Evolutionary conservation across 176 grass and related monocot genomes (phyloP), one percentile per base, ranked within the genome.

Genomic region (Carex littledalei): DNA sequence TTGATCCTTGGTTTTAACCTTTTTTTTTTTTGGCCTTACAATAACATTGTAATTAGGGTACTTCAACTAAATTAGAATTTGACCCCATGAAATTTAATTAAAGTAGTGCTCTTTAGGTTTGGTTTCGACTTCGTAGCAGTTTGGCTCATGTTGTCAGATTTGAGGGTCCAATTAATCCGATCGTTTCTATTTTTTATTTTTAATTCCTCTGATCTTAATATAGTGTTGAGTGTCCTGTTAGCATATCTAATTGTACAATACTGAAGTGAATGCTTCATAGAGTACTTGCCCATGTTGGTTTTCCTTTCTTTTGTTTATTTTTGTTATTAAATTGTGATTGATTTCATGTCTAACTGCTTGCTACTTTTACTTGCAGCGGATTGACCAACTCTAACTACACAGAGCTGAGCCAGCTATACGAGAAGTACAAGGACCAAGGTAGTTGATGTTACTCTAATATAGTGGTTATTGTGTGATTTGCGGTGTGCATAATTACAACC

Each of bases 331-430:
- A 9, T 10, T 17, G 2, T 54, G 13, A 57, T 70, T 63, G 18
- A 31, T 74, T 76, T 73, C 8, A 56, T 41, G 20, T 69, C 1
- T 59, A 20, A 69, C 66, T 87, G 26, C 35, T 54, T 79, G 47
- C 85, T 65, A 16, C 17, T 58, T 65, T 58, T 84, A 3, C 7
- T 69, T 90, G 58, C 77, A 95, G 91, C 83, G 89, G 94, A 26
- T 88, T 95, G 77, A 91, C 94, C 78, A 95, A 89, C 87, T 93
- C 94, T 9, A 93, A 95, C 84, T 93, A 91, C 79, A 91, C 84
- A 10, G 94, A 95, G 64, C 82, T 95, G 41, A 84, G 69, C 79
- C 83, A 92, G 63, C 79, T 95, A 21, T 89, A 95, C 5, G 89
- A 89, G 68, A 95, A 91, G 80, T 95, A 88, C 81, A 95, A 91